Base-by-base conservation (phyloP, 2,329 filamentous ascomycete genomes). In the Fonsecaea nubica region DNA sequence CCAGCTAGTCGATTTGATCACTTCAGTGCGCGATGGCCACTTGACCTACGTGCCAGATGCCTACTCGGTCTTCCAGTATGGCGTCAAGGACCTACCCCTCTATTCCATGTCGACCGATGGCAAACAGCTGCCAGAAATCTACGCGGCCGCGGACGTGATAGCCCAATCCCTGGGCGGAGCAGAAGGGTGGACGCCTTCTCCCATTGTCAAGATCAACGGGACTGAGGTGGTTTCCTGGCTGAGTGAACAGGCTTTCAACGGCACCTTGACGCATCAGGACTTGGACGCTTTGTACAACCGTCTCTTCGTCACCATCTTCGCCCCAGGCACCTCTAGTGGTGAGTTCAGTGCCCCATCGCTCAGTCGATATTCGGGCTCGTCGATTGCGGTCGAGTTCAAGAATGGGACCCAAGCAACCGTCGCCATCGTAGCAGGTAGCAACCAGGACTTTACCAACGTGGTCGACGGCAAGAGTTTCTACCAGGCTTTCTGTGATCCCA, bases 31-130 rank as follows among this genome's bases (percentile, higher is more conserved):
- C 70, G 89, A 91, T 72, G 87, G 87, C 0, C 89, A 92, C 52
- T 35, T 50, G 18, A 50, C 40, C 33, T 71, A 75, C 32, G 33
- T 69, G 4, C 66, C 75, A 15, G 77, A 76, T 62, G 75, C 76
- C 0, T 66, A 72, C 18, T 63, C 63, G 1, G 70, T 77, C 9
- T 87, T 90, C 60, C 77, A 80, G 1, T 87, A 83, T 72, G 76
- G 82, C 15, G 84, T 85, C 2, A 84, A 87, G 69, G 77, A 83
- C 3, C 80, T 88, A 71, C 33, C 32, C 32, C 77, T 90, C 0
- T 85, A 89, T 0, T 89, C 87, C 0, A 81, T 89, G 7, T 90
- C 87, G 1, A 71, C 77, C 3, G 87, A 90, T 73, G 88, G 88
- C 18, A 75, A 80, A 21, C 81, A 84, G 61, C 74, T 87, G 8